These are phyloP conservation scores for Geranium incanum DNA, from an alignment of 441 rosid species.

Conservation along the genomic window DNA sequence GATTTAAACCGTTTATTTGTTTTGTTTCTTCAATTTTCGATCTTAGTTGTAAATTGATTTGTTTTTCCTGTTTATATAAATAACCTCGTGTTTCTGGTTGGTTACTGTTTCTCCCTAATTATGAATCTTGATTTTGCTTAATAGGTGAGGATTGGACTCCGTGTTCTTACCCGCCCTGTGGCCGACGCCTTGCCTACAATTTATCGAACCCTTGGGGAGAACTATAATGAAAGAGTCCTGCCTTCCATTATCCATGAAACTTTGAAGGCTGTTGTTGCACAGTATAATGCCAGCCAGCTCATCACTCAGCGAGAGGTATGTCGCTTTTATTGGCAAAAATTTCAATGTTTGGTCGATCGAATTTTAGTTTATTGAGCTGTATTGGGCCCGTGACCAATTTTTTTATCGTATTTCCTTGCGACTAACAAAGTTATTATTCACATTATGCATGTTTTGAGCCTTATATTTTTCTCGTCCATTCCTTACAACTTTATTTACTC, in stretches of 20 bases:
- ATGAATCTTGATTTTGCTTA: constrained; percentile 10
- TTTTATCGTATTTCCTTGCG: no score
- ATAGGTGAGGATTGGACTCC: constrained; percentile 86
- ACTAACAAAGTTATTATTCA: no score
- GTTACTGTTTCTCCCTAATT: neutral
- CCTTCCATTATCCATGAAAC: constrained; percentile 89
- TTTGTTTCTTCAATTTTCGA: neutral
- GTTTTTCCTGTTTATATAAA: neutral
- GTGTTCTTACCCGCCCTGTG: constrained; percentile 85
- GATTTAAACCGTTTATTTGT: neutral
- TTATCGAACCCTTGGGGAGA: constrained; percentile 75
- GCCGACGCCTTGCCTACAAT: constrained; percentile 59
- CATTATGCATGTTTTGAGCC: no score
- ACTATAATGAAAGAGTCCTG: constrained; percentile 77
- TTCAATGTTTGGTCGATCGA: neutral
- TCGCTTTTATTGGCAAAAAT: neutral
- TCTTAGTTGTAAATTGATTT: neutral
- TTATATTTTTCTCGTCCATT: no score
- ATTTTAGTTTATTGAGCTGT: neutral
- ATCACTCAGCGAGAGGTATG: constrained; percentile 85
- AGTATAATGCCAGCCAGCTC: constrained; percentile 93
- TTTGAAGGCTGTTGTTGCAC: constrained; percentile 87
- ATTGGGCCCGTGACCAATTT: no score
- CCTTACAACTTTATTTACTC: neutral
- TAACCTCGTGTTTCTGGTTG: neutral